Conservation (phyloP, 2,329 filamentous ascomycete genomes). For the Apiospora hydei region DNA sequence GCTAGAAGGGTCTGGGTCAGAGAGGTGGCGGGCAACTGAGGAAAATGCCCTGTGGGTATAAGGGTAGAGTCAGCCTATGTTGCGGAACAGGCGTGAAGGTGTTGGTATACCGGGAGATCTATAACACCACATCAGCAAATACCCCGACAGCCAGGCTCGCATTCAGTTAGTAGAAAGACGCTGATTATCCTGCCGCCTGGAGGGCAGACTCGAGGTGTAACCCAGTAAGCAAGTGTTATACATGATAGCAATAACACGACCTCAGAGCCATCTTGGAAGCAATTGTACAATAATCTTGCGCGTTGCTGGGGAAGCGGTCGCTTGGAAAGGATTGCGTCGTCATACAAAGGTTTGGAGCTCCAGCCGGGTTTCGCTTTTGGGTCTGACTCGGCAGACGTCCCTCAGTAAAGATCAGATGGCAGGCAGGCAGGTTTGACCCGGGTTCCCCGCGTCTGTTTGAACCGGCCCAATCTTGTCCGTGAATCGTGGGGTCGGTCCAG, state of each 20-base stretch:
- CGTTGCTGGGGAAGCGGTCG: not conserved
- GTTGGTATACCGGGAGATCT: not conserved
- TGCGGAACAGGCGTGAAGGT: not conserved
- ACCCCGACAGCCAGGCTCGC: not conserved
- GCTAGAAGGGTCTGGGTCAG: not conserved
- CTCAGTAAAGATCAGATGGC: not conserved
- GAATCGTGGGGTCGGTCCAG: slow-evolving; percentile 9
- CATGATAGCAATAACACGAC: not conserved
- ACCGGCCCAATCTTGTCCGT: not conserved
- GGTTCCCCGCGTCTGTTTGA: not conserved
- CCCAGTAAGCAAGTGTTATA: no score
- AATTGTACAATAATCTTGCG: not conserved
- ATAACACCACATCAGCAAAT: not conserved
- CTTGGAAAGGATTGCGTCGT: not conserved
- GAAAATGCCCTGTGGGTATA: no score
- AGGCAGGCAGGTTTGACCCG: not conserved
- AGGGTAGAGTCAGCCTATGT: not conserved
- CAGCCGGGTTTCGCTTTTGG: not conserved
- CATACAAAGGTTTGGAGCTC: not conserved
- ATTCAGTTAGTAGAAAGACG: not conserved
- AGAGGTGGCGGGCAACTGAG: not conserved
- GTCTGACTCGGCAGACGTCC: not conserved
- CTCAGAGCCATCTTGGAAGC: not conserved
- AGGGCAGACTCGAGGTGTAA: no score
- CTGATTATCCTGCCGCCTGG: not conserved